Base-by-base conservation (phyloP, 805 yeast genomes). In the Yamadazyma sp. region DNA sequence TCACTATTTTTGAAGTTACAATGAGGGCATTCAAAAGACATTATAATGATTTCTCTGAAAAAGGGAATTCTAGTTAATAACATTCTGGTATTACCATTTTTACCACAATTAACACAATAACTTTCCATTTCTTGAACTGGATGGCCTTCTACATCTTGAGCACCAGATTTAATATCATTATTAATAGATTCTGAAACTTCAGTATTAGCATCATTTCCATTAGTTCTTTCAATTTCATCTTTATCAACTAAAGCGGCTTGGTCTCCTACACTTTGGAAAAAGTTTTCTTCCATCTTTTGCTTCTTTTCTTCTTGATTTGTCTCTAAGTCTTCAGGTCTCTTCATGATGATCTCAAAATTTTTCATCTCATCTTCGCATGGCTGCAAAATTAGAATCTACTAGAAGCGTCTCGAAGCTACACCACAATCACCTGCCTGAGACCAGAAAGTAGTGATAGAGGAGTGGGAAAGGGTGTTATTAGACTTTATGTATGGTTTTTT, bases 81-180 rank as follows among this genome's bases (percentile, higher is more conserved):
- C 57, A 93, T 59, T 47, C 94, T 68, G 4, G 98, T 93, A 35
- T 70, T 70, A 40, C 99, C 99, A 38, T 78, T 74, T 47, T 91
- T 68, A 44, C 81, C 85, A 62, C 99, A 93, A 69, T 86, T 86
- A 96, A 93, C 89, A 68, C 99, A 93, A 25, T 93, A 65, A 7
- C 97, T 87, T 55, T 91, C 91, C 44, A 93, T 77, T 58, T 93
- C 98, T 58, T 89, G 97, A 13, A 93, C 95, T 2, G 96, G 95
- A 48, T 87, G 93, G 4, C 96, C 96, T 57, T 80, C 81, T 7
- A 83, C 82, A 56, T 87, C 96, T 4, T 65, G 65, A 16, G 89
- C 91, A 15, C 93, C 95, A 1, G 94, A 85, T 23, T 72, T 61
- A 29, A 83, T 69, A 17, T 75, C 81, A 27, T 65, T 65, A 41